Evolutionary conservation across 1,139 yeast species (phyloP).

Genomic region (Nadsonia commutata): DNA sequence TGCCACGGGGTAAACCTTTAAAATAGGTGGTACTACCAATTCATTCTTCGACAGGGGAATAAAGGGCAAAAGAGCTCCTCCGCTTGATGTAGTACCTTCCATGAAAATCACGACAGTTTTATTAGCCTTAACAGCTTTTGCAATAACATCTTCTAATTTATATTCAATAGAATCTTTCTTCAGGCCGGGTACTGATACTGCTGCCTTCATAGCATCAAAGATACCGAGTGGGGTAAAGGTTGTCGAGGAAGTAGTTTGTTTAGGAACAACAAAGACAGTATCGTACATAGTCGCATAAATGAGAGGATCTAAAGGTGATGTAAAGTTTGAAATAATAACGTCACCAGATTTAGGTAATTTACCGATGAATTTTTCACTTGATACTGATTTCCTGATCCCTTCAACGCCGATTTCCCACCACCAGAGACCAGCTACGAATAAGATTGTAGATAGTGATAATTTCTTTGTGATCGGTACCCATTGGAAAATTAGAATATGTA

Average conservation of each 20-base stretch:
- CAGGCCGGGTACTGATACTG: slow-evolving; percentile 3
- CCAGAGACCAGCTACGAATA: slow-evolving; percentile 5
- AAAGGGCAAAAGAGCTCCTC: slow-evolving; percentile 24
- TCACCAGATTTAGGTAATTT: slow-evolving; percentile 20
- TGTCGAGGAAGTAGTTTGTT: background rate
- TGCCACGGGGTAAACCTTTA: slow-evolving; percentile 18
- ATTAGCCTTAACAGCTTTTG: slow-evolving; percentile 14
- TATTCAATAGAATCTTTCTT: slow-evolving; percentile 1
- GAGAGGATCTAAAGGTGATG: slow-evolving; percentile 26
- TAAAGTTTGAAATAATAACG: slow-evolving; percentile 23
- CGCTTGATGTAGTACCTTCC: slow-evolving; percentile 29
- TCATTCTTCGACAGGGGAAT: background rate
- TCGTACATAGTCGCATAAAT: slow-evolving; percentile 18
- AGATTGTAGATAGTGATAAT: slow-evolving; percentile 6
- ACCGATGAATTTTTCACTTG: background rate
- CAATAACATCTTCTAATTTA: slow-evolving; percentile 11
- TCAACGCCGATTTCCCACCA: slow-evolving; percentile 6
- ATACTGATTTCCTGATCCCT: slow-evolving; percentile 1
- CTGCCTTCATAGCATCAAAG: background rate
- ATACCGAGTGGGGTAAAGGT: background rate
- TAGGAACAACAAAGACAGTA: slow-evolving; percentile 20
- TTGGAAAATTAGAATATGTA: slow-evolving; percentile 9
- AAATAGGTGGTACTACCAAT: background rate
- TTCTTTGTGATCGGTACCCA: slow-evolving; percentile 9
- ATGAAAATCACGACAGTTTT: slow-evolving; percentile 21